These are phyloP conservation scores for Wickerhamiella azymoides DNA, from an alignment of 805 yeast genomes.

Conservation along the genomic window DNA sequence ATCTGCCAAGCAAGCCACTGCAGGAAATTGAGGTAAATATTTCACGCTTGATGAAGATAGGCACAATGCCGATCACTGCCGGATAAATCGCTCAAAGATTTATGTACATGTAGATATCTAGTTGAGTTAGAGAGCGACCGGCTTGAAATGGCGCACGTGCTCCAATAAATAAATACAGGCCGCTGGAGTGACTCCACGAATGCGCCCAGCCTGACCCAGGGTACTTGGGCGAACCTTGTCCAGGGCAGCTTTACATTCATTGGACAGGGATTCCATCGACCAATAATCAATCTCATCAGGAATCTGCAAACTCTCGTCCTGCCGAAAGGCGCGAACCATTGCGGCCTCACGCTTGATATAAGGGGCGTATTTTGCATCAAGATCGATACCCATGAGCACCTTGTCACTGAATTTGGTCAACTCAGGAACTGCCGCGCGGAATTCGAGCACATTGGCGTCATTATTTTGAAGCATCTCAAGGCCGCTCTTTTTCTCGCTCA, in stretches of 20 bases:
- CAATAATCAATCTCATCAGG: conserved; percentile 57
- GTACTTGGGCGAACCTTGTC: conserved; percentile 74
- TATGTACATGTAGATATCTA: too few relatives aligned
- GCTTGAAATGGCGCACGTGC: conserved; percentile 16
- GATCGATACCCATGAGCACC: conserved; percentile 50
- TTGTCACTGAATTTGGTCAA: conserved; percentile 26
- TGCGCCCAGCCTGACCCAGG: conserved; percentile 86
- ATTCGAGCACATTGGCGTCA: conserved; percentile 54
- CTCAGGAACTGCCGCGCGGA: conserved; percentile 28
- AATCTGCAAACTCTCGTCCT: conserved; percentile 65
- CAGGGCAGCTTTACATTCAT: conserved; percentile 56
- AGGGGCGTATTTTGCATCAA: conserved; percentile 75
- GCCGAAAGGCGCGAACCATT: conserved; percentile 60
- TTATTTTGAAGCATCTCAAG: conserved; percentile 27
- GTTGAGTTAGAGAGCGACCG: too few relatives aligned
- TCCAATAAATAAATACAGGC: conserved; percentile 65
- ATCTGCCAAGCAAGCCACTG: too few relatives aligned
- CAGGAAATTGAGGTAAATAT: too few relatives aligned
- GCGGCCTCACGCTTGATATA: conserved; percentile 60
- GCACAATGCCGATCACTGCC: too few relatives aligned
- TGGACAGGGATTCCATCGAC: conserved; percentile 47
- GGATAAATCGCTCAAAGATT: too few relatives aligned
- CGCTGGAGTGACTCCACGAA: conserved; percentile 92
- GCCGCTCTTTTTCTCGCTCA: conserved; percentile 32
- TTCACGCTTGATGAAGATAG: too few relatives aligned